Conservation (phyloP, 805 yeast species). For the Lachancea kluyveri region DNA sequence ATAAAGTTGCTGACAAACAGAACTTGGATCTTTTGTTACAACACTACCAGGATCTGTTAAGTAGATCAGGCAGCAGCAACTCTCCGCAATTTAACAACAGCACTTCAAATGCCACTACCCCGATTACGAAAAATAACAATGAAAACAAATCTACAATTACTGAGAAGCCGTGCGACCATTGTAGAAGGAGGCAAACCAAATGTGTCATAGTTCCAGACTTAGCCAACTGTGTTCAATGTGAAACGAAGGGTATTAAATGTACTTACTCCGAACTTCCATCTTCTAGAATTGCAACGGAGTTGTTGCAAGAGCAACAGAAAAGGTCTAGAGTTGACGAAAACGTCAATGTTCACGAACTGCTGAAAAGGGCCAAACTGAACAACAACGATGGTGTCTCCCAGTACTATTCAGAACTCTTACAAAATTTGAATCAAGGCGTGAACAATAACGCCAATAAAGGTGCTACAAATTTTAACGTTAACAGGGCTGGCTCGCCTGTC, state of each 20-base stretch:
- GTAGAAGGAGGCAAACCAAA: conserved; percentile 71
- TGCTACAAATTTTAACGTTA: neutral
- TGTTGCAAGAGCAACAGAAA: conserved; percentile 18
- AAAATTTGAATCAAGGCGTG: conserved; percentile 12
- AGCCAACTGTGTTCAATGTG: conserved; percentile 69
- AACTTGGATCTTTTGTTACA: conserved; percentile 24
- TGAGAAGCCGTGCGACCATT: conserved; percentile 68
- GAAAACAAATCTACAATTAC: conserved; percentile 11
- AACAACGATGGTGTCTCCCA: conserved; percentile 14
- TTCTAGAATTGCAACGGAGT: conserved; percentile 34
- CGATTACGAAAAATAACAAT: neutral
- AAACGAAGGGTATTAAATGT: conserved; percentile 64
- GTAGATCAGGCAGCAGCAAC: conserved; percentile 10
- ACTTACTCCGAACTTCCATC: conserved; percentile 59
- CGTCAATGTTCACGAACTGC: conserved; percentile 17
- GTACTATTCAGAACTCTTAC: conserved; percentile 23
- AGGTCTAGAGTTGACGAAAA: conserved; percentile 20
- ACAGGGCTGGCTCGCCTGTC: conserved; percentile 3
- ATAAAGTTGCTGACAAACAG: conserved; percentile 14
- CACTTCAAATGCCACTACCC: conserved; percentile 1
- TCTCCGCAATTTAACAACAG: conserved; percentile 4
- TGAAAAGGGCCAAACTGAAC: conserved; percentile 17
- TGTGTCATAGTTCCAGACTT: conserved; percentile 66
- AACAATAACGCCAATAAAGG: neutral
- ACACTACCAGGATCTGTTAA: conserved; percentile 25